Conservation (phyloP, 2,329 filamentous ascomycete species). For the Beauveria asiatica region DNA sequence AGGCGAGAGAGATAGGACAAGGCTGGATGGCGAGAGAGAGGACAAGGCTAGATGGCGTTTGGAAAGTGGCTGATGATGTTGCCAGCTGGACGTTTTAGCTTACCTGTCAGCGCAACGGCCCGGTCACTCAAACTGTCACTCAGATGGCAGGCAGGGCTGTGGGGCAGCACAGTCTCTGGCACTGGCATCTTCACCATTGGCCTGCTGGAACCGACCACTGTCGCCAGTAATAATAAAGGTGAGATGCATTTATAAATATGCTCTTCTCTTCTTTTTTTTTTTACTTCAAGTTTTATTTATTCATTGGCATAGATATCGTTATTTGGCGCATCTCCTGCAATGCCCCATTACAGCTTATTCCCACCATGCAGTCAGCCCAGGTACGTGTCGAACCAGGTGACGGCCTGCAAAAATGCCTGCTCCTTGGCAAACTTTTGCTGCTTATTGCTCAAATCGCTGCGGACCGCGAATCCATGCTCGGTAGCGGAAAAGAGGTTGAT, state of each 20-base stretch:
- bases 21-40: background rate
- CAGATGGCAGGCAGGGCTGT: background rate
- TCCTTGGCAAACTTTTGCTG: slow-evolving; percentile 64
- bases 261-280: too few relatives aligned
- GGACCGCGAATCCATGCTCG: slow-evolving; percentile 65
- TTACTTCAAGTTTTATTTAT: too few relatives aligned
- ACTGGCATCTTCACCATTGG: too few relatives aligned
- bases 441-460: slow-evolving; percentile 47
- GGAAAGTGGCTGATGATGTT: slow-evolving; percentile 1
- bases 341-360: background rate
- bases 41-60: background rate
- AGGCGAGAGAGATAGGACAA: background rate
- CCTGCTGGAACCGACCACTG: too few relatives aligned
- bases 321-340: too few relatives aligned
- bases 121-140: too few relatives aligned
- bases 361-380: slow-evolving; percentile 13
- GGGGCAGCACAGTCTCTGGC: background rate
- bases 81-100: slow-evolving; percentile 3
- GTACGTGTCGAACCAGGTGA: slow-evolving; percentile 62
- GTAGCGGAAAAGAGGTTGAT: slow-evolving; percentile 62
- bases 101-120: background rate
- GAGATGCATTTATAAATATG: background rate
- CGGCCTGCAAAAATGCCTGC: slow-evolving; percentile 66
- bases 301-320: too few relatives aligned
- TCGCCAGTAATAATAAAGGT: background rate